Percentiles rank a stretch among this genome's conserved stretches.
phyloP scores from a whole-genome alignment of 768 basidiomycete species.

The Coprinopsis strossmayeri region DNA sequence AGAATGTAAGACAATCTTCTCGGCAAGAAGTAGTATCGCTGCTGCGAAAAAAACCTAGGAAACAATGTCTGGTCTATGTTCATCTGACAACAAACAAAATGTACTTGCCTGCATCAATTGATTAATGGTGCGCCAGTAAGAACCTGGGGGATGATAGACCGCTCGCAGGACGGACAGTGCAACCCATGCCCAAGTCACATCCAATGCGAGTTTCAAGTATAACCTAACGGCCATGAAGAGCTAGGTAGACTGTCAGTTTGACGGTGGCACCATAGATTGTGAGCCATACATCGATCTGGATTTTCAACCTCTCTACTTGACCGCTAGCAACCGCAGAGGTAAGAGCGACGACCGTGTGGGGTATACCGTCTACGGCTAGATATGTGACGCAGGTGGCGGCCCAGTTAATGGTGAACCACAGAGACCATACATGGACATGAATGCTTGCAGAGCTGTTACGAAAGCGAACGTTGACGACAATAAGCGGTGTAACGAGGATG shows the following conservation, averaged over 20 bases:
- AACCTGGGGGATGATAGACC: conserved; percentile 51
- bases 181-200: conserved; percentile 71
- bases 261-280: background rate
- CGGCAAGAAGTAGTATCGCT: conserved; percentile 34
- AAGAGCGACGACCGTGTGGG: conserved; percentile 42
- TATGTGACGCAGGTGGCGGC: conserved; percentile 54
- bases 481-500: conserved; percentile 61
- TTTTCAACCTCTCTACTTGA: conserved; percentile 59
- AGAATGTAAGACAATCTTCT: conserved; percentile 60
- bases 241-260: conserved; percentile 24
- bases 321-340: conserved; percentile 50
- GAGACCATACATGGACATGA: conserved; percentile 58
- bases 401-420: conserved; percentile 69
- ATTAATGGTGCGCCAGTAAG: conserved; percentile 65
- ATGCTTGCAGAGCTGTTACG: conserved; percentile 35
- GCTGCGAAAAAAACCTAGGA: conserved; percentile 41
- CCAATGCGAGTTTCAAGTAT: conserved; percentile 67
- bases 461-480: conserved; percentile 64
- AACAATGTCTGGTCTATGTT: conserved; percentile 1
- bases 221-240: conserved; percentile 60
- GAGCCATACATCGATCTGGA: conserved; percentile 55
- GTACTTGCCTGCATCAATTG: conserved; percentile 60
- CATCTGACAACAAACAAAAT: too few species aligned
- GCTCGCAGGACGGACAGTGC: conserved; percentile 56
- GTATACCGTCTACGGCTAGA: conserved; percentile 58